Conservation (phyloP, 2,329 filamentous ascomycete species). For the Hypoxylon sp. region DNA sequence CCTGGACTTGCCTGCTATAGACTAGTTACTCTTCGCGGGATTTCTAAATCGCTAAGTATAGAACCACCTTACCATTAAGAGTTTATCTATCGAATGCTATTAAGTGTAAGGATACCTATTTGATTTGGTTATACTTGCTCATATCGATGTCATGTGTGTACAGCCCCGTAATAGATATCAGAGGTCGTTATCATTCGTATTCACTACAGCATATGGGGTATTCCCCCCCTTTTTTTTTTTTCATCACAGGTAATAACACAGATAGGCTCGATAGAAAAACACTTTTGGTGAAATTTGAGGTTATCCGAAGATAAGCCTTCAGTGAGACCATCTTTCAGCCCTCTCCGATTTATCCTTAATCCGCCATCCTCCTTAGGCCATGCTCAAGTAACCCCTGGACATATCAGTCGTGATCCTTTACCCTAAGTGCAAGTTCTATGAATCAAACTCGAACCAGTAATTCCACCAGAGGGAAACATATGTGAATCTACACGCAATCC, state of each 20-base stretch:
- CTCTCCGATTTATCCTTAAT: slow-evolving; percentile 40
- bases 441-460: slow-evolving; percentile 26
- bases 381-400: slow-evolving; percentile 22
- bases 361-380: slow-evolving; percentile 22
- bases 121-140: no score
- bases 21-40: not conserved
- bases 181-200: not conserved
- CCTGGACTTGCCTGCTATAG: slow-evolving; percentile 4
- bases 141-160: not conserved
- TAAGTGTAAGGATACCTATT: no score
- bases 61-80: not conserved
- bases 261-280: slow-evolving; percentile 18
- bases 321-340: slow-evolving; percentile 20
- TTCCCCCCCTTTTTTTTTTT: not conserved
- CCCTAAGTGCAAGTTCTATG: slow-evolving; percentile 35
- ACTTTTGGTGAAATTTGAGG: slow-evolving; percentile 34
- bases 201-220: not conserved
- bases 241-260: not conserved
- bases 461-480: slow-evolving; percentile 23
- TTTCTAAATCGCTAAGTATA: not conserved
- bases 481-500: slow-evolving; percentile 29
- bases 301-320: slow-evolving; percentile 21
- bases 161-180: not conserved
- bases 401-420: slow-evolving; percentile 26
- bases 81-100: no score